These are phyloP conservation scores for Cicer cuneatum DNA, from an alignment of 306 rosid species.

Conservation along the genomic window DNA sequence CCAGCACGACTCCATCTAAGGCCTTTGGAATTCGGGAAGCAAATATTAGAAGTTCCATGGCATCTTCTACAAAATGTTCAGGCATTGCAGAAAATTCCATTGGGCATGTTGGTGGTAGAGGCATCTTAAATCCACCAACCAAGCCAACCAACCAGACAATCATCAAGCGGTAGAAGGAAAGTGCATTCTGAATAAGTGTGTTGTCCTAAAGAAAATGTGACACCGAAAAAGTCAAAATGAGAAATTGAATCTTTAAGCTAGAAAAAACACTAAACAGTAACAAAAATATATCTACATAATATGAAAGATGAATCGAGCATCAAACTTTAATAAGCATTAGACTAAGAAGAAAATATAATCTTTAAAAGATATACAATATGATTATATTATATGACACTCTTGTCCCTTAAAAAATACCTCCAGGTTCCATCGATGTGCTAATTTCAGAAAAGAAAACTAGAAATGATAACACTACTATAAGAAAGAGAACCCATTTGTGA, in stretches of 20 bases:
- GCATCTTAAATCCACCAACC: conserved; percentile 99
- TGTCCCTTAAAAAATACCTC: conserved; percentile 24
- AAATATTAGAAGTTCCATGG: conserved; percentile 95
- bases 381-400: background rate
- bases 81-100: conserved; percentile 92
- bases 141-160: conserved; percentile 88
- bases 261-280: conserved; percentile 6
- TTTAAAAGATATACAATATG: background rate
- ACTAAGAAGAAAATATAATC: conserved; percentile 26
- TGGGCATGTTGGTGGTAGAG: conserved; percentile 80
- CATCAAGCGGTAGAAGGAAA: conserved; percentile 87
- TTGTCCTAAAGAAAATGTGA: conserved; percentile 66
- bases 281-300: conserved; percentile 12
- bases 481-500: conserved; percentile 24
- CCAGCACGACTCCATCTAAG: conserved; percentile 90
- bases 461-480: conserved; percentile 16
- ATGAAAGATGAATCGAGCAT: conserved; percentile 33
- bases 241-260: conserved; percentile 35
- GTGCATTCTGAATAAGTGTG: conserved; percentile 77
- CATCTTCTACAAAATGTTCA: conserved; percentile 98
- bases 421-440: conserved; percentile 27
- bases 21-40: conserved; percentile 98
- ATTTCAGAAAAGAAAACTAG: conserved; percentile 33
- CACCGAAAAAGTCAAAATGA: conserved; percentile 31
- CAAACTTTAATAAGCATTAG: conserved; percentile 4